These are phyloP conservation scores for Fusarium pseudocircinatum DNA, from an alignment of 2,329 filamentous ascomycete genomes.

Conservation along the genomic window DNA sequence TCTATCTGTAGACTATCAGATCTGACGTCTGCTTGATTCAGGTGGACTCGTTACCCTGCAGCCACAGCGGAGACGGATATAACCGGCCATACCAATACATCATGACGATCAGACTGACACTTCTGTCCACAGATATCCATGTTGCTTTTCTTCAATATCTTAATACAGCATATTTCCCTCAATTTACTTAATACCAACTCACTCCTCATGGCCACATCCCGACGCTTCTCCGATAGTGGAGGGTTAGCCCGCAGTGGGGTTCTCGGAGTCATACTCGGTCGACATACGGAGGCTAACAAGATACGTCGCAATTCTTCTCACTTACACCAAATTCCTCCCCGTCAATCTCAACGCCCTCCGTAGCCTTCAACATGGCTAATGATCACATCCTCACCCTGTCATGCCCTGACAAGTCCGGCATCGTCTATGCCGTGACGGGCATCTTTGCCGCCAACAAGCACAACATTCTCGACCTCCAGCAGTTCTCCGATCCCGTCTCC, in stretches of 20 bases:
- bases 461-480: conserved; percentile 86
- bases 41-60: conserved; percentile 18
- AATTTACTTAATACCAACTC: not conserved
- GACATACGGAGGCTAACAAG: conserved; percentile 2
- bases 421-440: conserved; percentile 85
- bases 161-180: not conserved
- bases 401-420: conserved; percentile 85
- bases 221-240: conserved; percentile 29
- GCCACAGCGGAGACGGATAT: conserved; percentile 14
- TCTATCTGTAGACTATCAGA: not conserved
- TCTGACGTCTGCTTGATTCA: not conserved
- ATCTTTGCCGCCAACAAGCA: conserved; percentile 77
- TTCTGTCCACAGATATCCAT: too few species aligned
- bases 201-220: conserved; percentile 7
- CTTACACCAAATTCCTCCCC: not conserved
- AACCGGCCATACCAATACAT: not conserved
- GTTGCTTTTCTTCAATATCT: not conserved
- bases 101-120: not conserved
- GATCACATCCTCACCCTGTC: conserved; percentile 83
- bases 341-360: not conserved
- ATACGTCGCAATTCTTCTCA: conserved; percentile 10
- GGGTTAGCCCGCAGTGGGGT: conserved; percentile 45
- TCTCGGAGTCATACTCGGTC: conserved; percentile 33
- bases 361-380: conserved; percentile 51
- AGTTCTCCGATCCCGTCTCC: conserved; percentile 80